Evolutionary conservation across 2,329 filamentous ascomycete species (phyloP).

Genomic region (Coniochaeta prunicola): DNA sequence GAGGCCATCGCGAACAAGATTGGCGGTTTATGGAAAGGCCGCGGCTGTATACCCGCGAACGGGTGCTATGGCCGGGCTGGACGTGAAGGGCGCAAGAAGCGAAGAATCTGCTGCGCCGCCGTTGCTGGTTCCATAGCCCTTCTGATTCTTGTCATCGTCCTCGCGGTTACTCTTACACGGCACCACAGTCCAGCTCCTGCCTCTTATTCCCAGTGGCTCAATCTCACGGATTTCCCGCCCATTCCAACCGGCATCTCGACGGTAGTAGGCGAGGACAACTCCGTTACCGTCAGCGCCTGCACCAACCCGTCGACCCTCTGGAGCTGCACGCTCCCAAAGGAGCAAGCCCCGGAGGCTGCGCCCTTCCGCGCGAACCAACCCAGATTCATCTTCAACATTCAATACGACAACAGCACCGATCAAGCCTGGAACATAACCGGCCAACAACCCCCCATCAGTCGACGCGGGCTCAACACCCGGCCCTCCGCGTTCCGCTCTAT

Average conservation of each 20-base stretch:
- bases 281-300: constrained; percentile 58
- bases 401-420: constrained; percentile 56
- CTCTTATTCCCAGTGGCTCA: constrained; percentile 60
- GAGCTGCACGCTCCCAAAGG: constrained; percentile 81
- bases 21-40: constrained; percentile 58
- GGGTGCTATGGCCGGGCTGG: constrained; percentile 59
- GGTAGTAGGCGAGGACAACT: constrained; percentile 64
- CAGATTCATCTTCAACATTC: constrained; percentile 72
- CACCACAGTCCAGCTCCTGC: constrained; percentile 20
- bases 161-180: constrained; percentile 50
- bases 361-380: constrained; percentile 64
- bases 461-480: background rate
- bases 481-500: background rate
- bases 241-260: constrained; percentile 80
- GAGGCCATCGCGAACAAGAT: constrained; percentile 49
- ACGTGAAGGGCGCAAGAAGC: constrained; percentile 55
- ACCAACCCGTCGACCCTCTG: constrained; percentile 67
- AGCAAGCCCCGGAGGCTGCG: constrained; percentile 56
- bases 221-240: constrained; percentile 77
- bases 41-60: constrained; percentile 53
- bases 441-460: constrained; percentile 21
- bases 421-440: constrained; percentile 42
- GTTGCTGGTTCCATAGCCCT: constrained; percentile 42
- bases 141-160: constrained; percentile 48
- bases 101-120: constrained; percentile 52